Percentiles rank a stretch among this genome's conserved stretches.
Conservation (phyloP, 148 eudicot genomes). For the Hydrangea macrophylla region DNA sequence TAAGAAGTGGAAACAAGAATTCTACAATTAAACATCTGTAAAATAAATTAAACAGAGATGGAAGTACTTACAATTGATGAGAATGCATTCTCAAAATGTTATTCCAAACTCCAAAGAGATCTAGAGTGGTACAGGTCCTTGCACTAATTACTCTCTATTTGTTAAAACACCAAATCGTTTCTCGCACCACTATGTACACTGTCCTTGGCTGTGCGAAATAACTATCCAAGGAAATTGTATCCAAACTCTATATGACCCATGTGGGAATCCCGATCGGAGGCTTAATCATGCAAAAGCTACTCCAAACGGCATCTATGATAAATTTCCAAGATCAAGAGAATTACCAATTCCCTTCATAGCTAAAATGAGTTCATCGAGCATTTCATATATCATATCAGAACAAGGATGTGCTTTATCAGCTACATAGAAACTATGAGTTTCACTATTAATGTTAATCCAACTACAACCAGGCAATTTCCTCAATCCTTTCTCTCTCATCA, state of each 20-base stretch:
- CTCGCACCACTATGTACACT: too few relatives aligned
- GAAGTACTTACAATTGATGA: too few relatives aligned
- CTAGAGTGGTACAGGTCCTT: too few relatives aligned
- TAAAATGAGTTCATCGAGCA: slow-evolving; percentile 29
- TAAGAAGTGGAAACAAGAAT: too few relatives aligned
- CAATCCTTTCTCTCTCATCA: slow-evolving; percentile 35
- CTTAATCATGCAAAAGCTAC: too few relatives aligned
- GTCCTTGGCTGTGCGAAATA: not conserved
- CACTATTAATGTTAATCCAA: slow-evolving; percentile 35
- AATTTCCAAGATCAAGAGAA: slow-evolving; percentile 11
- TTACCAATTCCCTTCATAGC: slow-evolving; percentile 23
- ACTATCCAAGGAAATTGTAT: too few relatives aligned
- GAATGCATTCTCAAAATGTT: too few relatives aligned
- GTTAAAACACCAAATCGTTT: not conserved
- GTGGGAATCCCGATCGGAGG: too few relatives aligned
- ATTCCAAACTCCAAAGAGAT: too few relatives aligned
- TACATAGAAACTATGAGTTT: slow-evolving; percentile 40
- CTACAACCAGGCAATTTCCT: slow-evolving; percentile 47
- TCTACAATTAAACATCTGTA: too few relatives aligned
- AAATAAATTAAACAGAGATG: too few relatives aligned
- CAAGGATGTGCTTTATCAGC: slow-evolving; percentile 43
- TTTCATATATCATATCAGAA: slow-evolving; percentile 25
- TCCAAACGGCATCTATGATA: not conserved
- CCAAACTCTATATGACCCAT: not conserved
- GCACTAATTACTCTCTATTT: not conserved